These are phyloP conservation scores for Leptodontidium sp. DNA, from an alignment of 2,329 filamentous ascomycete species.

Conservation along the genomic window DNA sequence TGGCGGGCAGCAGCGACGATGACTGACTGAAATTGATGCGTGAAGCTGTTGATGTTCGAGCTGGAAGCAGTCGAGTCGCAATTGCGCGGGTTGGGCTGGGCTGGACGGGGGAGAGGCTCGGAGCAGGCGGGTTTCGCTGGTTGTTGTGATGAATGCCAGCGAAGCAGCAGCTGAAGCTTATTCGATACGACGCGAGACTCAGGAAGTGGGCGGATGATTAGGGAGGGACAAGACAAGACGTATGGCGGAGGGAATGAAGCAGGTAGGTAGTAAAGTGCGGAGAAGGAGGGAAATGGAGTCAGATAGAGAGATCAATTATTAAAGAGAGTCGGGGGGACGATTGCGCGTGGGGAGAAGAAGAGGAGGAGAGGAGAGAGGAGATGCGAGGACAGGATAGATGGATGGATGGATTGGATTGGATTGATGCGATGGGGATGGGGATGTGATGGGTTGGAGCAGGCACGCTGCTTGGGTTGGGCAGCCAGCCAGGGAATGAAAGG, in stretches of 20 bases:
- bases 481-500: background rate
- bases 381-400: slow-evolving; percentile 6
- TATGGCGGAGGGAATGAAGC: background rate
- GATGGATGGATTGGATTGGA: background rate
- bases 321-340: slow-evolving; percentile 19
- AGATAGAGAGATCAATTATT: slow-evolving; percentile 23
- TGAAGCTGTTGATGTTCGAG: slow-evolving; percentile 29
- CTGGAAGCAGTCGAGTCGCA: slow-evolving; percentile 24
- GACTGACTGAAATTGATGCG: background rate
- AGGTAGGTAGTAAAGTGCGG: background rate
- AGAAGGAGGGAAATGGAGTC: slow-evolving; percentile 12
- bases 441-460: background rate
- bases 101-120: slow-evolving; percentile 1
- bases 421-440: too few species aligned
- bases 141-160: slow-evolving; percentile 40
- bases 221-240: slow-evolving; percentile 10
- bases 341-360: slow-evolving; percentile 11
- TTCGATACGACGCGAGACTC: slow-evolving; percentile 36
- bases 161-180: slow-evolving; percentile 35
- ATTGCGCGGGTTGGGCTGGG: slow-evolving; percentile 20
- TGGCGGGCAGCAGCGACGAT: slow-evolving; percentile 8
- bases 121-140: slow-evolving; percentile 26
- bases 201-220: slow-evolving; percentile 10
- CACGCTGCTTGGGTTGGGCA: background rate
- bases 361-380: background rate